Evolutionary conservation across 306 rosid species (phyloP).

Genomic region (Castanea crenata): DNA sequence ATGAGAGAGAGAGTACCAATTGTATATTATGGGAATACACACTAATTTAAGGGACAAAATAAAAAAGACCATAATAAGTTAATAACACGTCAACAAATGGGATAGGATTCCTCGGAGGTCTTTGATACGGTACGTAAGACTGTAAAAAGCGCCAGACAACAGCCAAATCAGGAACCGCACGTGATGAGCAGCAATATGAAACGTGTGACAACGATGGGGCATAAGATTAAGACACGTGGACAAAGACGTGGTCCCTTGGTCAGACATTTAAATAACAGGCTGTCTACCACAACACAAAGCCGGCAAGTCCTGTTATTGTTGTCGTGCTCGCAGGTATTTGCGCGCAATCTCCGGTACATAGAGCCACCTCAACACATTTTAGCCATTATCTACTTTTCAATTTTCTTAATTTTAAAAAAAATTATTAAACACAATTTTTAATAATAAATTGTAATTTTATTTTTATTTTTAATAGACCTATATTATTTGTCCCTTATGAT

Average conservation of each 20-base stretch:
- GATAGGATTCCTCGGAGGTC: too few species aligned
- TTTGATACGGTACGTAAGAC: background rate
- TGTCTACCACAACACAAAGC: constrained; percentile 24
- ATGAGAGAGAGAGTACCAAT: too few species aligned
- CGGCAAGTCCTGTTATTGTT: constrained; percentile 4
- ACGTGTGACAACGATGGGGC: background rate
- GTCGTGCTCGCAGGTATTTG: constrained; percentile 13
- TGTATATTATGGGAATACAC: too few species aligned
- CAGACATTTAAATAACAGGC: constrained; percentile 12
- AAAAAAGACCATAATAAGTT: too few species aligned
- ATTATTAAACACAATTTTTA: background rate
- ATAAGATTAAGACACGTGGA: constrained; percentile 1
- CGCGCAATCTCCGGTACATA: constrained; percentile 28
- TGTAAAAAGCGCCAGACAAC: background rate
- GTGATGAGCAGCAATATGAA: background rate
- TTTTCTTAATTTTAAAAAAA: background rate
- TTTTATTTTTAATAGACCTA: too few species aligned
- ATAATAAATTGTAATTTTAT: background rate
- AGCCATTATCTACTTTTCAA: background rate
- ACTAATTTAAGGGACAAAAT: too few species aligned
- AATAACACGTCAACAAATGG: too few species aligned
- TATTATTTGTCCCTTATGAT: too few species aligned
- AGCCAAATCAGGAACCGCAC: constrained; percentile 8
- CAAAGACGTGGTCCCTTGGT: constrained; percentile 11
- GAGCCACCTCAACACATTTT: background rate